phyloP scores from a whole-genome alignment of 1,284 basidiomycete species.

The Cystobasidium slooffiae region DNA sequence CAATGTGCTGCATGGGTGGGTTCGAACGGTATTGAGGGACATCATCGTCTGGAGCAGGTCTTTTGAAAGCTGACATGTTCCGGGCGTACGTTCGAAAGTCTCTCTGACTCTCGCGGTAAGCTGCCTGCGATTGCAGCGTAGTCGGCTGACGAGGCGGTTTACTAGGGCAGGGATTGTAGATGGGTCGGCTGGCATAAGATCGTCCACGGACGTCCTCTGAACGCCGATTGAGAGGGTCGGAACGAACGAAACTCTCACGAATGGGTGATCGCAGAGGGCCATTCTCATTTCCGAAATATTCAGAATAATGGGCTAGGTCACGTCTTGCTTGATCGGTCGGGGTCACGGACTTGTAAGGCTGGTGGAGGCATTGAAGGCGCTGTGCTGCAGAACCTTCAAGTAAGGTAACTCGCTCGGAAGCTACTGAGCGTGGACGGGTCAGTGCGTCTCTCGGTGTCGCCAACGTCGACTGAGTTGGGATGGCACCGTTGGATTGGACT shows the following conservation, averaged over 20 bases:
- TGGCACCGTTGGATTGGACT: not conserved
- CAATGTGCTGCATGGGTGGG: not conserved
- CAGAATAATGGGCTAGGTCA: slow-evolving; percentile 1
- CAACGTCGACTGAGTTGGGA: not conserved
- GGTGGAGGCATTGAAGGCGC: not conserved
- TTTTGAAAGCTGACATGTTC: too few species aligned
- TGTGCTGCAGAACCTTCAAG: not conserved
- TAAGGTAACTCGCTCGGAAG: not conserved
- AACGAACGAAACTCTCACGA: slow-evolving; percentile 32
- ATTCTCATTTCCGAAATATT: not conserved
- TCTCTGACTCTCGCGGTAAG: too few species aligned
- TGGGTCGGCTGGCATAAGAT: too few species aligned
- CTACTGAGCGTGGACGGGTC: not conserved
- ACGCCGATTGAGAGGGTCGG: not conserved
- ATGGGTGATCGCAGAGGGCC: slow-evolving; percentile 10
- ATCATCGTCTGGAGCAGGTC: too few species aligned
- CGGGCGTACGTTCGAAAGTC: too few species aligned
- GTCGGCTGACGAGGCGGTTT: too few species aligned
- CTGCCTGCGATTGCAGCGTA: too few species aligned
- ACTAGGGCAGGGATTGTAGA: too few species aligned
- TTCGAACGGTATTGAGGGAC: not conserved
- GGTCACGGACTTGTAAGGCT: not conserved
- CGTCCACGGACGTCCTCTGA: not conserved
- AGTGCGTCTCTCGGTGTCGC: not conserved
- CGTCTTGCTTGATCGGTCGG: not conserved